Base-by-base conservation (phyloP, 1,284 basidiomycete species). In the Ganoderma boninense region DNA sequence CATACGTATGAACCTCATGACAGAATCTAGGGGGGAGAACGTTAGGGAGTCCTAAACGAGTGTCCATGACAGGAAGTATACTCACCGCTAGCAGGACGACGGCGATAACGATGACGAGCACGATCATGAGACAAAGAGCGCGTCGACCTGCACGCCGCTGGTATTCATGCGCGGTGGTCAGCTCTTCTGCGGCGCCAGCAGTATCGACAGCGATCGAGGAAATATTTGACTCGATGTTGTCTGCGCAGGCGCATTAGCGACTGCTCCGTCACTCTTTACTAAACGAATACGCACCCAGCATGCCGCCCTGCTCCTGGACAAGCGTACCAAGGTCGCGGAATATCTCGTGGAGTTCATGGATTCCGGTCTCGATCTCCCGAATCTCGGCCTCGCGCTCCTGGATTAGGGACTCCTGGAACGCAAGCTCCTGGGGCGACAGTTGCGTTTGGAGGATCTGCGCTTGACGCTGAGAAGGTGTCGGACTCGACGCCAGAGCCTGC, bases 151-250 rank as follows among this genome's bases (percentile, higher is more conserved):
- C 97, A 81, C 92, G 97, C 64, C 96, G 90, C 82, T 99, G 98
- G 80, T 99, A 98, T 43, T 96, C 95, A 73, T 95, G 92, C 2
- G 98, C 98, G 14, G 93, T 94, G 1, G 89, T 91, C 60, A 99
- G 87, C 80, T 99, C 97, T 71, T 94, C 90, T 6, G 95, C 92
- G 13, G 97, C 98, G 44, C 91, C 92, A 1, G 89, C 85, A 0
- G 96, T 97, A 79, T 99, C 95, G 18, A 89, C 89, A 0, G 94
- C 92, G 60, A 99, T 94, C 0, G 91, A 93, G 26, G 92, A 92
- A 59, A 99, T 93, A 78, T 99, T 99, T 70, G 92, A 92, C 80
- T 98, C 97, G 79, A 99, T 98, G 78, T 98, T 98, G 80, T 99
- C 97, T 97, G 78, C n/a, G 14, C 23, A 66, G 44, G 44, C 32